phyloP scores from a whole-genome alignment of 2,329 filamentous ascomycete genomes.

The Alternaria arborescens region DNA sequence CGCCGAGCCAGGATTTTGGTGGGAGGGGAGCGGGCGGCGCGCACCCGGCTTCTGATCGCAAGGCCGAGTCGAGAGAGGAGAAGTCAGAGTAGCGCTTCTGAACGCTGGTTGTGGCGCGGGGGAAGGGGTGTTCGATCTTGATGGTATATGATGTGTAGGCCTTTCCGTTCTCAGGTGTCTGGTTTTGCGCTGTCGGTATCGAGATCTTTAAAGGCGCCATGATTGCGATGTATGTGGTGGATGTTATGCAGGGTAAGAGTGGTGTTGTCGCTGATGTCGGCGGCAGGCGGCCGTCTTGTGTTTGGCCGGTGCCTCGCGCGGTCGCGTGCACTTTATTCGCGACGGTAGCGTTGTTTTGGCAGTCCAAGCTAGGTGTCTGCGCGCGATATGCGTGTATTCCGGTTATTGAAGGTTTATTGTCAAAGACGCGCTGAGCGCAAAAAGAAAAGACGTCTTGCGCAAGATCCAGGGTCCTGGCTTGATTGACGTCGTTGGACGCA shows the following conservation, averaged over 20 bases:
- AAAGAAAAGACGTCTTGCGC: background rate
- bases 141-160: slow-evolving; percentile 82
- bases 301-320: slow-evolving; percentile 11
- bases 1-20: slow-evolving; percentile 77
- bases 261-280: background rate
- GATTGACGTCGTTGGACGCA: slow-evolving; percentile 25
- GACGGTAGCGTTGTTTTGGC: background rate
- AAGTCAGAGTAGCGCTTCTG: slow-evolving; percentile 88
- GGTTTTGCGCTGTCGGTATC: slow-evolving; percentile 59
- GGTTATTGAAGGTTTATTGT: background rate
- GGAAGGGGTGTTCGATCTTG: slow-evolving; percentile 77
- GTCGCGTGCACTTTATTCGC: slow-evolving; percentile 18
- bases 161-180: slow-evolving; percentile 62
- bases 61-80: slow-evolving; percentile 68
- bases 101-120: slow-evolving; percentile 76
- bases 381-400: background rate
- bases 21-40: slow-evolving; percentile 75
- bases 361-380: background rate
- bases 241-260: background rate
- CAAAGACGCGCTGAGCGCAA: background rate
- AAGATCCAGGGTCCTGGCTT: slow-evolving; percentile 2
- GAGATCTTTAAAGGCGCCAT: slow-evolving; percentile 60
- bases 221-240: background rate
- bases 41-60: slow-evolving; percentile 67
- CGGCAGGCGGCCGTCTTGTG: slow-evolving; percentile 6